Evolutionary conservation across 2,329 filamentous ascomycete genomes (phyloP).

Genomic region (Cytospora chrysosperma): DNA sequence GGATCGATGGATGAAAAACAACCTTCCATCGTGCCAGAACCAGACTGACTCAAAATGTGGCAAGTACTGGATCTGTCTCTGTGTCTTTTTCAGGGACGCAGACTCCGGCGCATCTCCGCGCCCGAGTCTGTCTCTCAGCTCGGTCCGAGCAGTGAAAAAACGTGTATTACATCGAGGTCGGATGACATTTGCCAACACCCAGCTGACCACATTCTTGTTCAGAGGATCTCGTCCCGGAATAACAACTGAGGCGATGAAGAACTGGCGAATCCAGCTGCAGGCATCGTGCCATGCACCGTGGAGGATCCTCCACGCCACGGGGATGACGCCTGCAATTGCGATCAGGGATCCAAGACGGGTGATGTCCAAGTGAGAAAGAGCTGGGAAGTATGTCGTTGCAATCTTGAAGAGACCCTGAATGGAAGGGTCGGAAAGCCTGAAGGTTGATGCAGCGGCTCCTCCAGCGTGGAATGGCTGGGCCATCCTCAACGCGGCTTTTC

Average conservation of each 20-base stretch:
- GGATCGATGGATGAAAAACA: conserved; percentile 46
- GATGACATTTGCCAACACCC: conserved; percentile 42
- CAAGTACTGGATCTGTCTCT: conserved; percentile 42
- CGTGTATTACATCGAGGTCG: conserved; percentile 38
- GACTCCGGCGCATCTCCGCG: conserved; percentile 33
- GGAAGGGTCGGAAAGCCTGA: conserved; percentile 10
- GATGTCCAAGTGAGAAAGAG: conserved; percentile 36
- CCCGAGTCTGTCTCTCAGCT: conserved; percentile 36
- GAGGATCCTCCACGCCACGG: conserved; percentile 41
- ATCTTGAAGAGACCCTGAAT: neutral
- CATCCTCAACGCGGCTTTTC: conserved; percentile 15
- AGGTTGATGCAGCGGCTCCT: conserved; percentile 17
- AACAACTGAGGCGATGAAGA: conserved; percentile 45
- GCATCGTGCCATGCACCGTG: conserved; percentile 37
- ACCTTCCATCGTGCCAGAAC: conserved; percentile 49
- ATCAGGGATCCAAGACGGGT: conserved; percentile 45
- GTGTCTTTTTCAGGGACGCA: conserved; percentile 42
- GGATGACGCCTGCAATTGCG: conserved; percentile 43
- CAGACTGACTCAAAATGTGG: conserved; percentile 46
- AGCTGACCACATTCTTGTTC: conserved; percentile 45
- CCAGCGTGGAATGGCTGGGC: conserved; percentile 25
- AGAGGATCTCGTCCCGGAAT: conserved; percentile 45
- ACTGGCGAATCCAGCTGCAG: conserved; percentile 41
- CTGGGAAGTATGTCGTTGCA: conserved; percentile 11
- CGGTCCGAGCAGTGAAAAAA: conserved; percentile 45